phyloP scores from a whole-genome alignment of 2,329 filamentous ascomycete species.

The Endocalyx cinctus region DNA sequence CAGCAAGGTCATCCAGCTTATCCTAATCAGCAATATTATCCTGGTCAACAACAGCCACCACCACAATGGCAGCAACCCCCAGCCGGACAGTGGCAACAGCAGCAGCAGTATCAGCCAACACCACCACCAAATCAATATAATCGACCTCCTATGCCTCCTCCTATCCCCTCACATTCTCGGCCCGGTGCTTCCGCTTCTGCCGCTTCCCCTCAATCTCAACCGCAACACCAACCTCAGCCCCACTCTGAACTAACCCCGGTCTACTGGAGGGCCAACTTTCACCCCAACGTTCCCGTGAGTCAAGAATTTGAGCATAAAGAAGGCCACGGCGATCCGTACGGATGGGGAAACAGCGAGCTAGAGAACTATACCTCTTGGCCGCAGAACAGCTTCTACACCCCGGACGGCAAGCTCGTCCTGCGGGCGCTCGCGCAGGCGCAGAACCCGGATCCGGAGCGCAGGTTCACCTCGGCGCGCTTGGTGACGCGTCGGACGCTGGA shows the following conservation, averaged over 20 bases:
- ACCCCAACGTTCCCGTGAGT: constrained; percentile 39
- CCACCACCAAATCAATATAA: constrained; percentile 13
- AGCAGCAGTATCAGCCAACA: too few species aligned
- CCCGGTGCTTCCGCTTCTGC: constrained; percentile 6
- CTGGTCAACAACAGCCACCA: constrained; percentile 16
- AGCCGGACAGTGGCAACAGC: constrained; percentile 6
- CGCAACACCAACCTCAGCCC: constrained; percentile 2
- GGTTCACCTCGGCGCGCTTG: constrained; percentile 52
- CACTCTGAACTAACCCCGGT: constrained; percentile 9
- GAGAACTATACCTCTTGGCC: constrained; percentile 50
- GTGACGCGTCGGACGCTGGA: constrained; percentile 47
- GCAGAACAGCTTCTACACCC: constrained; percentile 50
- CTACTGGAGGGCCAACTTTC: constrained; percentile 52
- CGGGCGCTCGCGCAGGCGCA: constrained; percentile 40
- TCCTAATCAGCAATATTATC: constrained; percentile 13
- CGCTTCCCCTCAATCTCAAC: not conserved
- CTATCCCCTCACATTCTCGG: constrained; percentile 15
- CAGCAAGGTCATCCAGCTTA: constrained; percentile 12
- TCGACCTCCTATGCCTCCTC: constrained; percentile 14
- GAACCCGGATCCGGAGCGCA: constrained; percentile 31
- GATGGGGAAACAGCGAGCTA: constrained; percentile 59
- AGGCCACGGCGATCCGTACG: constrained; percentile 47
- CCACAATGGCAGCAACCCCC: constrained; percentile 6
- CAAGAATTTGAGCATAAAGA: constrained; percentile 51
- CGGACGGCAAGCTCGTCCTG: constrained; percentile 46